phyloP scores from a whole-genome alignment of 345 rosid species.

The Ceriops tagal region DNA sequence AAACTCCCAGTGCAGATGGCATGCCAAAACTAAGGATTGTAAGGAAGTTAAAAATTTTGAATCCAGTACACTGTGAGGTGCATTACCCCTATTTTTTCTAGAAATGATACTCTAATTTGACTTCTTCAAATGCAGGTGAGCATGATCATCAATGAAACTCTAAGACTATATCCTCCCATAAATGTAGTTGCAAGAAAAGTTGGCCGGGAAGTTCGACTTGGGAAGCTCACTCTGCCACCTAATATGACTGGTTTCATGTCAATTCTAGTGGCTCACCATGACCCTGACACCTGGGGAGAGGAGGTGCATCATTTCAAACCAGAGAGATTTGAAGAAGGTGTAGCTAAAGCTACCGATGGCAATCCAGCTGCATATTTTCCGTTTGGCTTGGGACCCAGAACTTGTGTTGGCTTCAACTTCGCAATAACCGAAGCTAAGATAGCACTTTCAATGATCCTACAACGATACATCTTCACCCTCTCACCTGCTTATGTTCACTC shows the following conservation, averaged over 20 bases:
- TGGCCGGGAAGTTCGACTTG: background rate
- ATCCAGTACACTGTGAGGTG: too few species aligned
- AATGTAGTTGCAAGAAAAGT: background rate
- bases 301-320: too few species aligned
- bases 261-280: too few species aligned
- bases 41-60: background rate
- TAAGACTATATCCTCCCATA: constrained; percentile 20
- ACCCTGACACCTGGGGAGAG: too few species aligned
- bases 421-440: constrained; percentile 31
- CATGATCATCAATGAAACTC: constrained; percentile 22
- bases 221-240: too few species aligned
- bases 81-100: too few species aligned
- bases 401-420: constrained; percentile 38
- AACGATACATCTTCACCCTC: constrained; percentile 30
- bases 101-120: background rate
- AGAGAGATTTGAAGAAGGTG: too few species aligned
- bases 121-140: background rate
- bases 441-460: constrained; percentile 46
- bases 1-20: constrained; percentile 28
- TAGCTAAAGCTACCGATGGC: too few species aligned
- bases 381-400: too few species aligned
- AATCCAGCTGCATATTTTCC: too few species aligned
- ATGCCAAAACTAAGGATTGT: constrained; percentile 32
- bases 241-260: too few species aligned
- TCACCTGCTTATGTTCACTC: constrained; percentile 43